Percentiles rank a stretch among this genome's conserved stretches.
phyloP scores from a whole-genome alignment of 768 basidiomycete genomes.

The Suillus lakei region DNA sequence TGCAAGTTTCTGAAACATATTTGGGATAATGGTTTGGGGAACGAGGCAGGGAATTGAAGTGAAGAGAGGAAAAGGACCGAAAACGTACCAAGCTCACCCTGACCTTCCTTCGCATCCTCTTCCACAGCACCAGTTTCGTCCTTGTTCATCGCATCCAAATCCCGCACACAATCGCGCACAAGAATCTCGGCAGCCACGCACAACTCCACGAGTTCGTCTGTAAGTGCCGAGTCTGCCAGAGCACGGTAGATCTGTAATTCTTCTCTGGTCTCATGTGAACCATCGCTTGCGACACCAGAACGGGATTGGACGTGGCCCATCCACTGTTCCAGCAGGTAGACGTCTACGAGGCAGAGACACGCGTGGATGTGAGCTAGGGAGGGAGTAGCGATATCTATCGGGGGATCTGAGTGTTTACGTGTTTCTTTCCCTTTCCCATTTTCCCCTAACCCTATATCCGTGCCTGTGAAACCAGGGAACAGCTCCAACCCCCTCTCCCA shows the following conservation, averaged over 20 bases:
- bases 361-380: slow-evolving; percentile 55
- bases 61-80: neutral
- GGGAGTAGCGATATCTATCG: slow-evolving; percentile 19
- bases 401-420: neutral
- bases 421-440: neutral
- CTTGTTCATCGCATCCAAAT: neutral
- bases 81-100: slow-evolving; percentile 1
- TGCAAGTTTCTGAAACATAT: neutral
- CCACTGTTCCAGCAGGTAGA: slow-evolving; percentile 67
- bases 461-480: slow-evolving; percentile 30
- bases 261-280: slow-evolving; percentile 20
- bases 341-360: slow-evolving; percentile 64
- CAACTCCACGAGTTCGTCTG: slow-evolving; percentile 1
- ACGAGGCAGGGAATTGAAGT: neutral
- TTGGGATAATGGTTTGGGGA: neutral
- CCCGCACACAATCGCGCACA: neutral
- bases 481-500: slow-evolving; percentile 47
- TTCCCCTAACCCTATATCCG: slow-evolving; percentile 14
- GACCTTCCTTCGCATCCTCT: neutral
- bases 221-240: neutral
- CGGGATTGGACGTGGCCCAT: slow-evolving; percentile 17
- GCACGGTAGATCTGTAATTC: neutral
- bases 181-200: slow-evolving; percentile 6
- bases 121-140: neutral
- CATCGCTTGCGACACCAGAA: slow-evolving; percentile 12